Percentiles rank a stretch among this genome's conserved stretches.
Conservation (phyloP, 805 yeast genomes). For the Saccharomycodes ludwigii region DNA sequence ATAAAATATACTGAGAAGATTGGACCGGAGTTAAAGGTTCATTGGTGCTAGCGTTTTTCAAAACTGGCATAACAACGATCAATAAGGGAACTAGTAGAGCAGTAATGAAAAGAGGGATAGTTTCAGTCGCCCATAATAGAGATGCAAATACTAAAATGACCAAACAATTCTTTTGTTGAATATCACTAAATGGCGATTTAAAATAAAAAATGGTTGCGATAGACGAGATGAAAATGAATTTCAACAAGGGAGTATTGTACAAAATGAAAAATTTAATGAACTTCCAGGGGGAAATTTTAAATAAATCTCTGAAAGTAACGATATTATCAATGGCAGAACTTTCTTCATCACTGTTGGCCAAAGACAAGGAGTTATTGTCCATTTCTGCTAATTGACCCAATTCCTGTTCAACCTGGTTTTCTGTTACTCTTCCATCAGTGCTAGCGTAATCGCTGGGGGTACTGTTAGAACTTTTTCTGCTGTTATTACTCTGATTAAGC, state of each 20-base stretch:
- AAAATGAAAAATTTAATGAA: slow-evolving; percentile 7
- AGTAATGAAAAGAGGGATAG: slow-evolving; percentile 85
- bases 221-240: slow-evolving; percentile 33
- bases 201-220: slow-evolving; percentile 34
- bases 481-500: neutral
- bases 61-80: slow-evolving; percentile 58
- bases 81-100: slow-evolving; percentile 73
- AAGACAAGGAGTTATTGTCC: too few relatives aligned
- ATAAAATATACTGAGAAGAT: slow-evolving; percentile 58
- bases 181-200: slow-evolving; percentile 41
- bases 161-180: slow-evolving; percentile 64
- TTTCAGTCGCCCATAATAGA: slow-evolving; percentile 88
- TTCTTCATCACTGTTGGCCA: slow-evolving; percentile 17
- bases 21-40: slow-evolving; percentile 47
- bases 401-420: slow-evolving; percentile 15
- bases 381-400: slow-evolving; percentile 9
- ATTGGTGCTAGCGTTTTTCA: slow-evolving; percentile 42
- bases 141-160: slow-evolving; percentile 77
- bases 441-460: too few relatives aligned
- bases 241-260: too few relatives aligned
- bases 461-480: neutral
- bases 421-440: slow-evolving; percentile 14
- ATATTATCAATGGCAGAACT: too few relatives aligned
- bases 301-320: slow-evolving; percentile 12
- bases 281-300: slow-evolving; percentile 10